Conservation (phyloP, 441 rosid genomes). For the Erysimum pusillum region DNA sequence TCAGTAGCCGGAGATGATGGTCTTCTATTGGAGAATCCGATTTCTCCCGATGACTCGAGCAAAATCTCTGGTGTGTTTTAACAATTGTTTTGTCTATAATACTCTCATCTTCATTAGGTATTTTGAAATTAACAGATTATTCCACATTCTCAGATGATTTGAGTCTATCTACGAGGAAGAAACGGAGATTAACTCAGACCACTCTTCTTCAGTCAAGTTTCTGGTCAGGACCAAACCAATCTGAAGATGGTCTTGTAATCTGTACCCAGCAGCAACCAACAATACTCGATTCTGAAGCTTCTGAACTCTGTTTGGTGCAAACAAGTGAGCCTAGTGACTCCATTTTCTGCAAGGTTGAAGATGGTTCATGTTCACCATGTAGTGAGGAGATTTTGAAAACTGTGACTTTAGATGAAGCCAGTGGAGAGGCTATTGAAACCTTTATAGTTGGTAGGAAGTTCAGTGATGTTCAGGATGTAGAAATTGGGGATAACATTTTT, state of each 20-base stretch:
- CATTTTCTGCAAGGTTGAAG: slow-evolving; percentile 42
- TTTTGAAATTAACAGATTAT: slow-evolving; percentile 33
- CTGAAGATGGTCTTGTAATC: slow-evolving; percentile 29
- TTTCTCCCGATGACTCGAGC: slow-evolving; percentile 62
- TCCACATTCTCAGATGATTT: slow-evolving; percentile 61
- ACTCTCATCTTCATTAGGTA: slow-evolving; percentile 15
- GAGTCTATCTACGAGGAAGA: slow-evolving; percentile 65
- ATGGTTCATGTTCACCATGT: slow-evolving; percentile 37
- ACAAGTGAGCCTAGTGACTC: slow-evolving; percentile 30
- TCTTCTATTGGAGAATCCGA: slow-evolving; percentile 28
- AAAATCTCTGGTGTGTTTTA: slow-evolving; percentile 52
- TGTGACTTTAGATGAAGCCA: slow-evolving; percentile 43
- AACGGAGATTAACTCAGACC: slow-evolving; percentile 78
- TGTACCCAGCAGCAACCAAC: slow-evolving; percentile 24
- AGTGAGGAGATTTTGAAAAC: slow-evolving; percentile 35
- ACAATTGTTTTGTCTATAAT: not conserved
- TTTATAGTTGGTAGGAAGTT: slow-evolving; percentile 85
- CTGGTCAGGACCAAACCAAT: slow-evolving; percentile 49
- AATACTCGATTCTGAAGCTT: slow-evolving; percentile 24
- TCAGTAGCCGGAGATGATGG: slow-evolving; percentile 2
- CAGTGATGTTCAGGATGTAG: slow-evolving; percentile 64
- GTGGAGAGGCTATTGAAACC: slow-evolving; percentile 60
- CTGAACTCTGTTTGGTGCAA: not conserved
- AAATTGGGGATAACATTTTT: slow-evolving; percentile 54
- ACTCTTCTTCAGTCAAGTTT: slow-evolving; percentile 78